A percentile compares a stretch with the other conserved stretches of the same genome.
phyloP scores from a whole-genome alignment of 1,284 basidiomycete species.

The Ganoderma sinense region DNA sequence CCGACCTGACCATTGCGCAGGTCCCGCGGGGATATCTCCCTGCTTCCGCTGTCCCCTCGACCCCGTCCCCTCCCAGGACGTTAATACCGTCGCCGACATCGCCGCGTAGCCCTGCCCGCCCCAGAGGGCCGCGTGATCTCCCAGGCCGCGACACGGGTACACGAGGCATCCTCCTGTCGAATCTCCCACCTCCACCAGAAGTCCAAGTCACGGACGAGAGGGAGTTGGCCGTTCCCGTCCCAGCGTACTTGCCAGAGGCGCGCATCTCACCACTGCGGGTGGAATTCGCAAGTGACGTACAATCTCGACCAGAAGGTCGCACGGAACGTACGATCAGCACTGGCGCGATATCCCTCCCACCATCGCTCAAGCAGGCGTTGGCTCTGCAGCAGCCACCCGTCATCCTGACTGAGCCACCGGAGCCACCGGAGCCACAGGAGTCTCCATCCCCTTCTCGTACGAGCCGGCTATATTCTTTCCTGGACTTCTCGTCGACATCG shows the following conservation, averaged over 20 bases:
- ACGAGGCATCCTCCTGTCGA: constrained; percentile 37
- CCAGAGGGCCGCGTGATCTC: constrained; percentile 41
- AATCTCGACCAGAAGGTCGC: constrained; percentile 31
- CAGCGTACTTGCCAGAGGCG: constrained; percentile 26
- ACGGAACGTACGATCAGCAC: constrained; percentile 35
- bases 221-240: constrained; percentile 5
- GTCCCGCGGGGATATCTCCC: constrained; percentile 33
- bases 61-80: constrained; percentile 29
- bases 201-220: constrained; percentile 6
- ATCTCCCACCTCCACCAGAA: constrained; percentile 21
- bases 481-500: constrained; percentile 63
- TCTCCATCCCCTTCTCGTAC: constrained; percentile 26
- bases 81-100: constrained; percentile 27
- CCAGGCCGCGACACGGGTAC: constrained; percentile 35
- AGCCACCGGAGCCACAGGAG: constrained; percentile 9
- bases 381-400: constrained; percentile 15
- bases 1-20: constrained; percentile 34
- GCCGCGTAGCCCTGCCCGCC: constrained; percentile 34
- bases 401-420: constrained; percentile 5
- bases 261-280: constrained; percentile 37
- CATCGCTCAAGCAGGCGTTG: constrained; percentile 36
- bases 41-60: constrained; percentile 26
- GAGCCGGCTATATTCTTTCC: constrained; percentile 56
- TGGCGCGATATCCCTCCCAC: constrained; percentile 38
- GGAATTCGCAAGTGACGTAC: constrained; percentile 37